phyloP scores from a whole-genome alignment of 176 grass and related monocot species.

The Poa annua region DNA sequence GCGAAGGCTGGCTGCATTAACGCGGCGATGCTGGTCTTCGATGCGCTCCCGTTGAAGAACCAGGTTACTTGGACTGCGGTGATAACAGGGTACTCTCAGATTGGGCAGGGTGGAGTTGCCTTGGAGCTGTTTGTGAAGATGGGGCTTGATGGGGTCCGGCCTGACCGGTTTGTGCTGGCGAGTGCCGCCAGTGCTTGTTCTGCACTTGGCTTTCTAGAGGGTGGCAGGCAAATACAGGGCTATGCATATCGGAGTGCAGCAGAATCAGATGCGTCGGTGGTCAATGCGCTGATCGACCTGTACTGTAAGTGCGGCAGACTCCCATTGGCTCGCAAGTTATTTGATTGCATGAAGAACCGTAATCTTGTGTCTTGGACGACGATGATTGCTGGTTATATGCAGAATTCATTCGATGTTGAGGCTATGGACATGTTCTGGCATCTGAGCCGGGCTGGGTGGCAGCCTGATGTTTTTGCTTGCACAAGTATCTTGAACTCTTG shows the following conservation, averaged over 20 bases:
- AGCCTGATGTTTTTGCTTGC: constrained; percentile 68
- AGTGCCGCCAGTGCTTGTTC: constrained; percentile 71
- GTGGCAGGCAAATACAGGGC: constrained; percentile 68
- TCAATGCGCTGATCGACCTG: constrained; percentile 61
- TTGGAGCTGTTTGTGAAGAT: constrained; percentile 63
- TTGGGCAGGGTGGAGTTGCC: constrained; percentile 38
- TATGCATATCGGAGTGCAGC: constrained; percentile 54
- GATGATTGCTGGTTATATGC: constrained; percentile 81
- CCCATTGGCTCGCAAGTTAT: constrained; percentile 57
- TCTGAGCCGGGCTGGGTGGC: constrained; percentile 61
- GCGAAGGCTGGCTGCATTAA: constrained; percentile 57
- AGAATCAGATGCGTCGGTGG: constrained; percentile 51
- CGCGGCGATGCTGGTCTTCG: constrained; percentile 53
- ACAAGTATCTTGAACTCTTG: constrained; percentile 75
- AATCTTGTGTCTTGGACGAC: constrained; percentile 91
- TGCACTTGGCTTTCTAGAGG: constrained; percentile 52
- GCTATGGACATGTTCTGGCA: constrained; percentile 58
- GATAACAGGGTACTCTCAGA: constrained; percentile 62
- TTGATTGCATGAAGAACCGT: constrained; percentile 52
- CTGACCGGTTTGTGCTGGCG: constrained; percentile 69
- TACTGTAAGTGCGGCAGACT: constrained; percentile 68
- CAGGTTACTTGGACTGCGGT: constrained; percentile 71
- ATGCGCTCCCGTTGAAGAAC: constrained; percentile 55
- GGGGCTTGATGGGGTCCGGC: constrained; percentile 40
- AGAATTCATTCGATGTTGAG: constrained; percentile 60